A percentile compares a stretch with the other conserved stretches of the same genome.
Conservation (phyloP, 768 basidiomycete genomes). For the Vararia minispora region DNA sequence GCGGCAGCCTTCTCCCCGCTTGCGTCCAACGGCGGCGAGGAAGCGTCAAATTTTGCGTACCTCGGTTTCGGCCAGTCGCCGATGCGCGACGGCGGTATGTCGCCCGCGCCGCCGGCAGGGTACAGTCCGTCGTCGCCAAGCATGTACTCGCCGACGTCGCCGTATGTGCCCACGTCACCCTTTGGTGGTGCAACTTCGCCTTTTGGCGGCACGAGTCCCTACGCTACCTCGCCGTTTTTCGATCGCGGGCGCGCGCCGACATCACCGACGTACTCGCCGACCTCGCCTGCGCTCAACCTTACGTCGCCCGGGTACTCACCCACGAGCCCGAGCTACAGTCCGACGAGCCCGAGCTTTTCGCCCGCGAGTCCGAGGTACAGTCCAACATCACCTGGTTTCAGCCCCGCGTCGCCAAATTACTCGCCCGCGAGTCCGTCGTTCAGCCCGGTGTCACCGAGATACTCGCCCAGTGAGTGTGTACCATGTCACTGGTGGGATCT, state of each 20-base stretch:
- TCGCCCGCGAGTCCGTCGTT: constrained; percentile 88
- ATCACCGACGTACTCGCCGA: constrained; percentile 82
- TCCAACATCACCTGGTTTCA: constrained; percentile 84
- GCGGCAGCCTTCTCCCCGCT: constrained; percentile 93
- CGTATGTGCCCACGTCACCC: constrained; percentile 79
- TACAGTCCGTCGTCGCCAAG: constrained; percentile 92
- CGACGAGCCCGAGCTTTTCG: constrained; percentile 76
- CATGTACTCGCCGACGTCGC: constrained; percentile 82
- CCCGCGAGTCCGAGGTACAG: constrained; percentile 79
- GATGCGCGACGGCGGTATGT: constrained; percentile 75
- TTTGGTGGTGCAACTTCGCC: constrained; percentile 77
- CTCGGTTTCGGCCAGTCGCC: constrained; percentile 82
- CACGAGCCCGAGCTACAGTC: constrained; percentile 76
- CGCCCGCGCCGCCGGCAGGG: constrained; percentile 73
- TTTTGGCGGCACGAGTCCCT: constrained; percentile 70
- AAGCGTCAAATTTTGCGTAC: constrained; percentile 63
- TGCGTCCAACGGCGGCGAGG: constrained; percentile 74
- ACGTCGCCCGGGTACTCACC: constrained; percentile 65
- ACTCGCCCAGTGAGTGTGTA: constrained; percentile 66
- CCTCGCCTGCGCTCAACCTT: constrained; percentile 71
- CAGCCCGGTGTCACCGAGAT: constrained; percentile 82
- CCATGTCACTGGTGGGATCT: no score
- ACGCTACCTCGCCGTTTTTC: constrained; percentile 79
- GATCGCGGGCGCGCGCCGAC: constrained; percentile 52
- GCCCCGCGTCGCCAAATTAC: constrained; percentile 82